Base-by-base conservation (phyloP, 495 filamentous ascomycete genomes). In the Penicillium ochrochloron region DNA sequence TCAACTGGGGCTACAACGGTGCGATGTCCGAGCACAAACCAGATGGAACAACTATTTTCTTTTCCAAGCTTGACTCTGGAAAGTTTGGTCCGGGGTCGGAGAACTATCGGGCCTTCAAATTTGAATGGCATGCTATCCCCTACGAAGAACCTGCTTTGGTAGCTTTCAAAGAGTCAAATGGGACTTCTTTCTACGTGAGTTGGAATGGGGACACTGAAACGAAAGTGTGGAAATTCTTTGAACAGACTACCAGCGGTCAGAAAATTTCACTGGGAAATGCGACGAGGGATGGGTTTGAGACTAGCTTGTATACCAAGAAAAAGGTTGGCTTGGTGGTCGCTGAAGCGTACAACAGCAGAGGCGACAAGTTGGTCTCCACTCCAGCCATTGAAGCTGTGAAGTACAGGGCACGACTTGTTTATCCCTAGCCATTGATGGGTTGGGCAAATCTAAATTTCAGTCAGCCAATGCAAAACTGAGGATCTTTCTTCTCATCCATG, bases 181-280 rank as follows among this genome's bases (percentile, higher is more conserved):
- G 63, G 1, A 75, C 70, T 3, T 62, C 63, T 33, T 19, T 71
- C 1, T 73, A 72, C 62, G 70, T 77, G 5, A 70, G 66, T 34
- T 76, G 73, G 73, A 76, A 77, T 58, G 74, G 73, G 5, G 75
- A 73, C 51, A 77, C 75, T 0, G 70, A 76, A 66, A 17, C 37
- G 12, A 59, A 19, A 17, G 27, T 46, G 1, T 76, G 74, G 75
- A 61, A 57, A 14, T 76, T 75, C 58, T 75, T 55, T 23, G 66
- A 64, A 15, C 58, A 44, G 41, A 21, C 42, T 59, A 27, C n/a
- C 12, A 44, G 41, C 37, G 67, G 66, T 10, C 23, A 51, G 7
- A 61, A 50, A 44, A 42, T 60, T 4, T 62, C 57, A 23, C 48
- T 76, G n/a, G 74, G 72, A 4, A 61, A 70, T 41, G 41, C 41